Evolutionary conservation across 345 rosid species (phyloP).

Genomic region (Corchorus capsularis): DNA sequence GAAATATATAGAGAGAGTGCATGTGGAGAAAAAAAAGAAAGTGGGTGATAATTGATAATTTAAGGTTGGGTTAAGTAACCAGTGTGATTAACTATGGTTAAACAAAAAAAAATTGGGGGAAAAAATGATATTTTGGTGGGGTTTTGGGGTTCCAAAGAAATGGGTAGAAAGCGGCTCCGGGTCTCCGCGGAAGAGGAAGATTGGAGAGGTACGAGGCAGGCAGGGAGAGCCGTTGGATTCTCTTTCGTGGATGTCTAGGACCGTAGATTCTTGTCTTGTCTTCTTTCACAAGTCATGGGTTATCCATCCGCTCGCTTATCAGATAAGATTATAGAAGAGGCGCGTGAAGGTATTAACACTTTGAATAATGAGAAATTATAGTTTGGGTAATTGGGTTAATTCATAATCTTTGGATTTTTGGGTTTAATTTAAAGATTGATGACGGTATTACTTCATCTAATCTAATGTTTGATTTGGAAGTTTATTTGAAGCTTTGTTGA

Average conservation of each 20-base stretch:
- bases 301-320: background rate
- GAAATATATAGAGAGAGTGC: slow-evolving; percentile 15
- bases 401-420: background rate
- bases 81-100: slow-evolving; percentile 27
- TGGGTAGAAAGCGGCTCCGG: slow-evolving; percentile 58
- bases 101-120: background rate
- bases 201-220: slow-evolving; percentile 19
- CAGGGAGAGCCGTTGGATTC: slow-evolving; percentile 42
- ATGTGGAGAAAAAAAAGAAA: slow-evolving; percentile 2
- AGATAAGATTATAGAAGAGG: no score
- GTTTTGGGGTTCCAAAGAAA: slow-evolving; percentile 46
- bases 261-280: background rate
- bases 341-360: background rate
- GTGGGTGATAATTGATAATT: background rate
- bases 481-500: background rate
- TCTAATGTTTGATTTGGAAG: background rate
- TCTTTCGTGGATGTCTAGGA: background rate
- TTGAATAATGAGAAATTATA: background rate
- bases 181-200: slow-evolving; percentile 53
- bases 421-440: background rate
- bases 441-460: background rate
- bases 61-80: slow-evolving; percentile 17
- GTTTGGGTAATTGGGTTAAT: background rate
- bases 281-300: background rate
- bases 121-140: background rate